Percentiles rank a stretch among this genome's conserved stretches.
Conservation (phyloP, 352 stramenopile genomes). For the Sclerospora graminicola region DNA sequence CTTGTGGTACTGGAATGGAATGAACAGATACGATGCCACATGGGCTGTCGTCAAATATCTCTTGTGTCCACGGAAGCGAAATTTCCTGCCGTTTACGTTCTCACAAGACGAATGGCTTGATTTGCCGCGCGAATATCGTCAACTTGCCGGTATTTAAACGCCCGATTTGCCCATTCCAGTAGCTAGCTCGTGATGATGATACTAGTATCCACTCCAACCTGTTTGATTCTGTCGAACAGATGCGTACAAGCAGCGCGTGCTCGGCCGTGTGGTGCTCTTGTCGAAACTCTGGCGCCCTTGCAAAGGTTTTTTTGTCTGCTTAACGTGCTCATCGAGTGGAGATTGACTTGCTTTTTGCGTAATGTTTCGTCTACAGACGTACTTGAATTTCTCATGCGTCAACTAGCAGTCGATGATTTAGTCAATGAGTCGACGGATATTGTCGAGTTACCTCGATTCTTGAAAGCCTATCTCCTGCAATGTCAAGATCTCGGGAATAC, state of each 20-base stretch:
- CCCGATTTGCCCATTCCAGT: no score
- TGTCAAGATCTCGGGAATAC: conserved; percentile 14
- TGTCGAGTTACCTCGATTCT: conserved; percentile 26
- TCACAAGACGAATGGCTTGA: neutral
- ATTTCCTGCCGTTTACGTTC: conserved; percentile 30
- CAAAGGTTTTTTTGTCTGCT: conserved; percentile 12
- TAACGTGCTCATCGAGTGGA: no score
- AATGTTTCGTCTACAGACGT: conserved; percentile 15
- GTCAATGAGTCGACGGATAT: conserved; percentile 4
- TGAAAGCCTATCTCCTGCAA: conserved; percentile 15
- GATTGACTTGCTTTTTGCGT: no score
- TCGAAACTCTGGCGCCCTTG: conserved; percentile 25
- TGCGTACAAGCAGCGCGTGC: conserved; percentile 21
- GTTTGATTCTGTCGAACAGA: no score
- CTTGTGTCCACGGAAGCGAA: conserved; percentile 21
- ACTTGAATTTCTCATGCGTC: conserved; percentile 22
- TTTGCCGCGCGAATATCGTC: conserved; percentile 7
- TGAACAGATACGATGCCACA: conserved; percentile 23
- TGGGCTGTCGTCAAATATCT: conserved; percentile 38
- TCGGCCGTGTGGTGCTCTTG: conserved; percentile 23
- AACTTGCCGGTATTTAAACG: conserved; percentile 15
- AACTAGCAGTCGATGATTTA: conserved; percentile 19
- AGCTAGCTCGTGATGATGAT: no score
- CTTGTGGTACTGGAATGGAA: neutral
- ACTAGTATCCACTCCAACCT: no score